phyloP scores from a whole-genome alignment of 495 filamentous ascomycete genomes.

The Staphylotrichum longicolle region DNA sequence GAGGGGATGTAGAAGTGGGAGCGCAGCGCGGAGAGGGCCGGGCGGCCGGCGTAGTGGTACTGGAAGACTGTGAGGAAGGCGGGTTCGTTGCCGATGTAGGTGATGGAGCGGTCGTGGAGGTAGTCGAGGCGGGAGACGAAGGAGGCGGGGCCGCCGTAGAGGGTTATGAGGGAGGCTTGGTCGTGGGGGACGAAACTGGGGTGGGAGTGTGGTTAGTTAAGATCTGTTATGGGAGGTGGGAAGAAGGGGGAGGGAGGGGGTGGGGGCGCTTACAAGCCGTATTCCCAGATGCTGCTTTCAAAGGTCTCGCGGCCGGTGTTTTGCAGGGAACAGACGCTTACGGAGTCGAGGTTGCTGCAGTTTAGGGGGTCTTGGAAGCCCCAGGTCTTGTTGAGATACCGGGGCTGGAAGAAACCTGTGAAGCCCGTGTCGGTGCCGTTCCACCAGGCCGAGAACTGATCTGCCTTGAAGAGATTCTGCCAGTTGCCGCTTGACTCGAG shows the following conservation, averaged over 20 bases:
- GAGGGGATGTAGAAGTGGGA: conserved; percentile 66
- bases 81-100: conserved; percentile 72
- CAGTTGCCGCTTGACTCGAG: conserved; percentile 61
- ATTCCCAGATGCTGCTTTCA: conserved; percentile 70
- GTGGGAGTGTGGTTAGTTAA: neutral
- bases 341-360: conserved; percentile 55
- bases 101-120: conserved; percentile 62
- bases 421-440: conserved; percentile 61
- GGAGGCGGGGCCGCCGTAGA: conserved; percentile 57
- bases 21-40: conserved; percentile 59
- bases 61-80: conserved; percentile 68
- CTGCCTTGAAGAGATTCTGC: conserved; percentile 63
- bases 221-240: too few relatives aligned
- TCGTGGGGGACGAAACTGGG: conserved; percentile 65
- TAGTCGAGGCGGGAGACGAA: conserved; percentile 64
- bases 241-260: neutral
- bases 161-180: conserved; percentile 59
- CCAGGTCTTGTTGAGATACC: conserved; percentile 64
- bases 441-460: conserved; percentile 58
- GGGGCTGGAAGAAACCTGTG: conserved; percentile 67
- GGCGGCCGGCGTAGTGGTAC: conserved; percentile 69
- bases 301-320: conserved; percentile 65
- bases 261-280: conserved; percentile 53
- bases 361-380: conserved; percentile 67
- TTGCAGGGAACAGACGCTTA: conserved; percentile 60